Evolutionary conservation across 257 asterid species (phyloP), one percentile per base, ranked within the genome.

Genomic region (Mentha longifolia): DNA sequence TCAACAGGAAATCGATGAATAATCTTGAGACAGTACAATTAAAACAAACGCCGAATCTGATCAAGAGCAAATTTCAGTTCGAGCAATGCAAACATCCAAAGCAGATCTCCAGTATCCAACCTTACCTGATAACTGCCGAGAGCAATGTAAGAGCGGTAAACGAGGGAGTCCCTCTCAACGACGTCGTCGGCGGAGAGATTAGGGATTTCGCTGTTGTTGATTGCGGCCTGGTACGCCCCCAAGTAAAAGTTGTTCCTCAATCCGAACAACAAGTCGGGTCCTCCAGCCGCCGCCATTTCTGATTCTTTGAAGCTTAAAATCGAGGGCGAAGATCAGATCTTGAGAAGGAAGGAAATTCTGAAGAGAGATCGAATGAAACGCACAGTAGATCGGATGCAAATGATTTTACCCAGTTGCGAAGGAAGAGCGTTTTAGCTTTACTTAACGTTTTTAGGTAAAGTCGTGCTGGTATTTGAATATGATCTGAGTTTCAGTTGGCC

Each of bases 171-270:
- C 63, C 97, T 83, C 80, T 94, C 99, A 66, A 91, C 72, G 71
- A 75, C 81, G 78, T 91, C 98, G 63, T 86, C 97, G 1, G 88
- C 65, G 0, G 99, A 89, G 63, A 94, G 95, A 73, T 91, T 86
- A 3, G 97, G 95, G 80, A 91, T 72, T 77, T 89, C 90, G 81
- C 97, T 89, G 88, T 83, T 91, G 92, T 91, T 94, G 78, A 94
- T 94, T 52, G 98, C 97, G 30, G 97, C 96, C 86, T 94, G 99
- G 77, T 87, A 94, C 16, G 99, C 97, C 17, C 98, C 99, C 61
- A 89, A 50, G 80, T 89, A 94, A 75, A 94, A 94, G 55, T 85
- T 94, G 93, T 89, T 94, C 75, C 96, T 81, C 77, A 94, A 82
- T 68, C 90, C 93, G 69, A 94, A 94, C 50, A 94, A 65, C 61